Conservation (phyloP, 2,329 filamentous ascomycete species). For the Penicillium expansum region DNA sequence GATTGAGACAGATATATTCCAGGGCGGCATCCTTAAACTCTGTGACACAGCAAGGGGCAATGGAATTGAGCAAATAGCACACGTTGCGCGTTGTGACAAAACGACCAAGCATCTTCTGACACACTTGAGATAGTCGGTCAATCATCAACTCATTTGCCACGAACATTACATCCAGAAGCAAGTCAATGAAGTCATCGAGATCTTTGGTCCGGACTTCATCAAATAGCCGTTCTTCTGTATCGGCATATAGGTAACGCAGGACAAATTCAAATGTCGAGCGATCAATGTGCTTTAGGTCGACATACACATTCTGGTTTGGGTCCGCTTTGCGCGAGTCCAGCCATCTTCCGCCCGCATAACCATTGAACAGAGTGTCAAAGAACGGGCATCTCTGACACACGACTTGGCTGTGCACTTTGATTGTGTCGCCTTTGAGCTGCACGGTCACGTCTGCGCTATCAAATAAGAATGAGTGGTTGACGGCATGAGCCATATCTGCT, state of each 20-base stretch:
- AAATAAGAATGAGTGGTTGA: constrained; percentile 68
- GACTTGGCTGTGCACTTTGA: constrained; percentile 72
- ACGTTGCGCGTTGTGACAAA: constrained; percentile 87
- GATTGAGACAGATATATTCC: constrained; percentile 86
- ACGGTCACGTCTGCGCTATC: constrained; percentile 76
- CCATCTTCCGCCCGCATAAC: constrained; percentile 84
- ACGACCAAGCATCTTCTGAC: constrained; percentile 76
- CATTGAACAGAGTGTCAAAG: constrained; percentile 85
- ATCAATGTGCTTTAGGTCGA: constrained; percentile 81
- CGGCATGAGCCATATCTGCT: constrained; percentile 67
- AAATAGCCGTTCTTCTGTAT: constrained; percentile 77
- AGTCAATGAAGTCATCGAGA: constrained; percentile 80
- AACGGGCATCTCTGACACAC: constrained; percentile 85
- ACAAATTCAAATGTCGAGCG: constrained; percentile 73
- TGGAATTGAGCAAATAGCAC: constrained; percentile 77
- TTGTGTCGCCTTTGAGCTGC: constrained; percentile 68
- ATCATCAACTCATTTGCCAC: constrained; percentile 95
- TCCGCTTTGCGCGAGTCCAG: constrained; percentile 63
- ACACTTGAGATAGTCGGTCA: constrained; percentile 83
- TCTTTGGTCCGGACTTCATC: constrained; percentile 68
- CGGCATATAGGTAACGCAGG: constrained; percentile 77
- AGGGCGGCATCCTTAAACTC: constrained; percentile 85
- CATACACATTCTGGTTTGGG: constrained; percentile 55
- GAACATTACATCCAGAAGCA: constrained; percentile 86
- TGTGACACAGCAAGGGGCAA: constrained; percentile 76